A percentile compares a stretch with the other conserved stretches of the same genome.
phyloP scores from a whole-genome alignment of 768 basidiomycete species.

The Mycena sanguinolenta region DNA sequence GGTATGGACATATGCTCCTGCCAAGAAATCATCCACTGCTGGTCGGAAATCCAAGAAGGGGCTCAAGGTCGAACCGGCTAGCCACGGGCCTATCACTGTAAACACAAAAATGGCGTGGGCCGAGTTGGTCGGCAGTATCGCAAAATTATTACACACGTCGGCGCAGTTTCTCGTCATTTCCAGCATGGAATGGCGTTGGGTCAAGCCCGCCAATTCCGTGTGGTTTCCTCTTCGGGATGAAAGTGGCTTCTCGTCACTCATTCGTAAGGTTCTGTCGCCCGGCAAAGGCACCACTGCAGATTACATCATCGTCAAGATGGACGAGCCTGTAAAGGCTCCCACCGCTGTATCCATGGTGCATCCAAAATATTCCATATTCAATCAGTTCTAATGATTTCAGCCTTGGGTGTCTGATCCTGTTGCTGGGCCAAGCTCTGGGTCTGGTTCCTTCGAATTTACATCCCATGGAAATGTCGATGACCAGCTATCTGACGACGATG shows the following conservation, averaged over 20 bases:
- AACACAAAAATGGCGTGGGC: neutral
- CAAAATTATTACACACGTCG: neutral
- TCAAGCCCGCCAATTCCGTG: neutral
- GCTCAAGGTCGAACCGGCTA: neutral
- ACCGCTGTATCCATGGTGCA: neutral
- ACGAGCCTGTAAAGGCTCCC: neutral
- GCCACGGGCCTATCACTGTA: neutral
- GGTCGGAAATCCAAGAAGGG: neutral
- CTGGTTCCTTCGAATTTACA: neutral
- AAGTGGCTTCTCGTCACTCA: neutral
- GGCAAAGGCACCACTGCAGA: neutral
- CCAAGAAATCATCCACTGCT: neutral
- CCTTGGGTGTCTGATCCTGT: neutral
- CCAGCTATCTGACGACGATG: no score
- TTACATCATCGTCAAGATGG: constrained; percentile 9
- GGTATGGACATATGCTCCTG: neutral
- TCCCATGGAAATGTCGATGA: neutral
- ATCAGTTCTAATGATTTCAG: neutral
- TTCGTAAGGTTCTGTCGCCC: neutral
- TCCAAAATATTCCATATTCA: no score
- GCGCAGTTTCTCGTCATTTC: neutral
- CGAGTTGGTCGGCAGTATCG: neutral
- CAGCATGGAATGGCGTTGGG: neutral
- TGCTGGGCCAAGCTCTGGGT: neutral
- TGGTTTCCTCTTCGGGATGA: neutral